phyloP scores from a whole-genome alignment of 176 grass and related monocot genomes.

The Eleusine indica region DNA sequence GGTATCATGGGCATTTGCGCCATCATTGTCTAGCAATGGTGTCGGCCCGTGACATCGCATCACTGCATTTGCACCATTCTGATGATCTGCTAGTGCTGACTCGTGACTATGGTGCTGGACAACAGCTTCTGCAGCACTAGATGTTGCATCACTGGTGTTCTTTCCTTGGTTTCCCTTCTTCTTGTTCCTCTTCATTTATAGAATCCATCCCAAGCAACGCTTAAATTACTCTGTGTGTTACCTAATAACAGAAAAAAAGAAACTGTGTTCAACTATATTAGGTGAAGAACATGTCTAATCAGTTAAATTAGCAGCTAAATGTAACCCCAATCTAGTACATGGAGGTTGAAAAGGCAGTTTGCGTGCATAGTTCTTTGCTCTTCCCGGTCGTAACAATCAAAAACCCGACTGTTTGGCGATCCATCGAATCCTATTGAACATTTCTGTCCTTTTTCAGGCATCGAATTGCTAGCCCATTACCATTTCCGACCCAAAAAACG shows the following conservation, averaged over 20 bases:
- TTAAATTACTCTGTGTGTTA: constrained; percentile 4
- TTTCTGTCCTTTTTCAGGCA: too few species aligned
- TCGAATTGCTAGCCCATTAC: too few species aligned
- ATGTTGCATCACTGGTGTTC: constrained; percentile 46
- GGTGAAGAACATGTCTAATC: not conserved
- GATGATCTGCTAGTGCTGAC: constrained; percentile 28
- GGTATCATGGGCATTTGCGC: constrained; percentile 15
- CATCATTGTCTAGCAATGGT: constrained; percentile 19
- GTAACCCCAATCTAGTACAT: not conserved
- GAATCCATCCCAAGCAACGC: constrained; percentile 57
- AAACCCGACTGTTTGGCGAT: too few species aligned
- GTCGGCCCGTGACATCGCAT: constrained; percentile 28
- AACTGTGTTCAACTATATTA: constrained; percentile 23
- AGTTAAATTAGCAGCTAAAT: constrained; percentile 1
- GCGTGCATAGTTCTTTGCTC: not conserved
- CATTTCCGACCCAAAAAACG: too few species aligned
- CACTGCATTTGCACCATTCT: constrained; percentile 39
- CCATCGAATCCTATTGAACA: too few species aligned
- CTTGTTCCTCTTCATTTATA: constrained; percentile 88
- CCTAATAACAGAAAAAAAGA: not conserved
- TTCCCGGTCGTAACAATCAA: not conserved
- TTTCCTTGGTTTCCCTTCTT: constrained; percentile 88
- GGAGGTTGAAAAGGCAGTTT: not conserved
- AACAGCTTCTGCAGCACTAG: constrained; percentile 53
- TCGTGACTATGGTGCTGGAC: constrained; percentile 29